These are phyloP conservation scores for Penicillium malachiteum DNA, from an alignment of 495 filamentous ascomycete genomes.

Conservation along the genomic window DNA sequence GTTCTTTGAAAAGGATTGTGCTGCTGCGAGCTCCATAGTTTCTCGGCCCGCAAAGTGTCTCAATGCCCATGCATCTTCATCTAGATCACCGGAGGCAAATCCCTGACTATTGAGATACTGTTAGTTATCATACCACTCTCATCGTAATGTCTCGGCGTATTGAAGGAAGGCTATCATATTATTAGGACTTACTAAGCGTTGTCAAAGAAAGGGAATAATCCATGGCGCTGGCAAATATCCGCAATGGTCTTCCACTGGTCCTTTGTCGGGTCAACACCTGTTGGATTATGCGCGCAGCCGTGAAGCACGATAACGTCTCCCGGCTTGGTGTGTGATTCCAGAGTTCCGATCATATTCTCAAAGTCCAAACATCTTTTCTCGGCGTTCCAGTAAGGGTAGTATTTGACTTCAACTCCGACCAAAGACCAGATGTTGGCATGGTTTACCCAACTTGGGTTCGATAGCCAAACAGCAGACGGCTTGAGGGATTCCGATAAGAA, in stretches of 20 bases:
- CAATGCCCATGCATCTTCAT: conserved; percentile 7
- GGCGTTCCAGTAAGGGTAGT: conserved; percentile 8
- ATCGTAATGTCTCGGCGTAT: too few relatives aligned
- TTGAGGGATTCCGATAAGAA: not conserved
- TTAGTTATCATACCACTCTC: not conserved
- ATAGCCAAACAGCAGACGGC: conserved; percentile 8
- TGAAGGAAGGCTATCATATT: not conserved
- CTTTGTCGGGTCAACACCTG: conserved; percentile 6
- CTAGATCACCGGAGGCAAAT: conserved; percentile 3
- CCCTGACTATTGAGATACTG: conserved; percentile 3
- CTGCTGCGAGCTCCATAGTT: conserved; percentile 1
- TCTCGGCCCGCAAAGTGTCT: conserved; percentile 1
- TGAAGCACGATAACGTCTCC: conserved; percentile 6
- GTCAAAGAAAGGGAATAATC: conserved; percentile 7
- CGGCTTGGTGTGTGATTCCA: not conserved
- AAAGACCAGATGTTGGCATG: conserved; percentile 7
- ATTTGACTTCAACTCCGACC: not conserved
- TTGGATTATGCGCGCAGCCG: conserved; percentile 7
- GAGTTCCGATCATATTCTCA: not conserved
- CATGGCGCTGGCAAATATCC: not conserved
- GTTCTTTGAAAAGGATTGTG: too few relatives aligned
- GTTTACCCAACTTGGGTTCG: conserved; percentile 9
- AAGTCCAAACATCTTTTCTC: conserved; percentile 2
- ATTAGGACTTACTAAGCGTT: conserved; percentile 2
- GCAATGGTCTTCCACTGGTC: conserved; percentile 1